Evolutionary conservation across 345 rosid genomes (phyloP).

Genomic region (Linum lewisii): DNA sequence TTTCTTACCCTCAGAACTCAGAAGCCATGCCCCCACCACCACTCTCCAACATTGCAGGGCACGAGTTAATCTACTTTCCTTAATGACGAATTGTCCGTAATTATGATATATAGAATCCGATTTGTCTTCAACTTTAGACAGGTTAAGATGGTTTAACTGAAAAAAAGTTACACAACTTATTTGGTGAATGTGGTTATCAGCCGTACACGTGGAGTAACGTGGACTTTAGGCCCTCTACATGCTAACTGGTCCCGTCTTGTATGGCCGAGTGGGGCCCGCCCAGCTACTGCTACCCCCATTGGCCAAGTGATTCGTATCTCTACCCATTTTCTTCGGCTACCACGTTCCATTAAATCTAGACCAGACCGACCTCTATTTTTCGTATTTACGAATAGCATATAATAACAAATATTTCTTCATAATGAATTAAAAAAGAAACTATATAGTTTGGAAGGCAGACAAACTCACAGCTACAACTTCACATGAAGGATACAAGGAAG

Average conservation of each 20-base stretch:
- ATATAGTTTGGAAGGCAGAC: background rate
- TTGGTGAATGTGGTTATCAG: constrained; percentile 18
- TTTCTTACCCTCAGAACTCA: too few relatives aligned
- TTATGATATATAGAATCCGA: too few relatives aligned
- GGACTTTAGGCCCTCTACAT: background rate
- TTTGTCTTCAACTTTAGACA: background rate
- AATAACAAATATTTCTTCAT: too few relatives aligned
- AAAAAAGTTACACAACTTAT: background rate
- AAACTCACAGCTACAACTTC: constrained; percentile 10
- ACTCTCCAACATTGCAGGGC: too few relatives aligned
- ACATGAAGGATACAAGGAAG: constrained; percentile 23
- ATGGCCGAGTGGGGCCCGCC: background rate
- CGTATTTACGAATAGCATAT: too few relatives aligned
- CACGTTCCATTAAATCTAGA: background rate
- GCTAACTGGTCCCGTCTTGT: constrained; percentile 5
- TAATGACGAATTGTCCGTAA: too few relatives aligned
- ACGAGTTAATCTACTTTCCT: too few relatives aligned
- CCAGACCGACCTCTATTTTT: too few relatives aligned
- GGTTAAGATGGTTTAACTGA: background rate
- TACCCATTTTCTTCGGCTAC: background rate
- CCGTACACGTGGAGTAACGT: constrained; percentile 14
- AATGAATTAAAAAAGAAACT: too few relatives aligned
- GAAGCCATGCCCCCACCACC: too few relatives aligned
- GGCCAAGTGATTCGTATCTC: background rate
- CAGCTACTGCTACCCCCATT: background rate